Evolutionary conservation across 306 rosid genomes (phyloP).

Genomic region (Luffa aegyptiaca): DNA sequence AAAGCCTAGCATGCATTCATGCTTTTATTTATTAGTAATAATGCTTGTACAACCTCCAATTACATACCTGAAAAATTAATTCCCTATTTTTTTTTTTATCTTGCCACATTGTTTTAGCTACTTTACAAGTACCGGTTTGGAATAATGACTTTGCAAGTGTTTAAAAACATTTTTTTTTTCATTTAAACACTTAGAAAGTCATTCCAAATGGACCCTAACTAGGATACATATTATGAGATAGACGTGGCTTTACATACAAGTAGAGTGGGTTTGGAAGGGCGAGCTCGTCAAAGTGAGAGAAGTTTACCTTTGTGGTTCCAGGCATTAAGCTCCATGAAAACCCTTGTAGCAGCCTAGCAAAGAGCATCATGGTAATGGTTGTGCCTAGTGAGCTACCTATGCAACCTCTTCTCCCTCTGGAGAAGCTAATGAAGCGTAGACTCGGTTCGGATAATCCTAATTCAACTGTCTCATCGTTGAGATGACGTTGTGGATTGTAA

Average conservation of each 20-base stretch:
- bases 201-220: too few species aligned
- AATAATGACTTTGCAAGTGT: too few species aligned
- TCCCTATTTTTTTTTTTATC: too few species aligned
- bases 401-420: not conserved
- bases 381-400: not conserved
- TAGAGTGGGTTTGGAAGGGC: not conserved
- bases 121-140: too few species aligned
- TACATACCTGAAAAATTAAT: too few species aligned
- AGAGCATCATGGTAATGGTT: not conserved
- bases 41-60: too few species aligned
- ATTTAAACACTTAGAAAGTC: too few species aligned
- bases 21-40: too few species aligned
- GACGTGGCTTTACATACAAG: conserved; percentile 3
- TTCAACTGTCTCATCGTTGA: not conserved
- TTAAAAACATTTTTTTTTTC: too few species aligned
- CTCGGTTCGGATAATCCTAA: not conserved
- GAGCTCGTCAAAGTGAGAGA: not conserved
- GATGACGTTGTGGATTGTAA: not conserved
- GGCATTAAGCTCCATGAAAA: not conserved
- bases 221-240: conserved; percentile 10
- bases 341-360: not conserved
- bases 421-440: not conserved
- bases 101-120: too few species aligned
- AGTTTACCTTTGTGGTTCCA: not conserved
- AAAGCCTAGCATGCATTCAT: too few species aligned